Conservation (phyloP, 2,329 filamentous ascomycete species). For the Sphaerulina populicola region DNA sequence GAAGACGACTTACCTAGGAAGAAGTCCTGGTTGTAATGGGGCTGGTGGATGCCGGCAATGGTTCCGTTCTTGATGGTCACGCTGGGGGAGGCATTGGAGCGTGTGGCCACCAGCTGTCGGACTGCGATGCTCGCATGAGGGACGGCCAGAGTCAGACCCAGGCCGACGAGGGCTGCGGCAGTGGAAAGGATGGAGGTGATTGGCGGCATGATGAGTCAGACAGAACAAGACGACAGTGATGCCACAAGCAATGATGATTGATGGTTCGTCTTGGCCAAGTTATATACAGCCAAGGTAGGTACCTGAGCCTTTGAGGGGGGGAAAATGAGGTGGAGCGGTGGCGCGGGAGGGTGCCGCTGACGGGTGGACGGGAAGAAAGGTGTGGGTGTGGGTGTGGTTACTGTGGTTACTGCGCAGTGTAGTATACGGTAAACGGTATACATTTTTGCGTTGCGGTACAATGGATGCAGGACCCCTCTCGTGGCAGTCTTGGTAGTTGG, state of each 20-base stretch:
- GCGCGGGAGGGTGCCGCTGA: neutral
- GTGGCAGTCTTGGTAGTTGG: too few relatives aligned
- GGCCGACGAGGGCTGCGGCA: constrained; percentile 7
- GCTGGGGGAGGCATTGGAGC: constrained; percentile 22
- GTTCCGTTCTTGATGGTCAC: constrained; percentile 40
- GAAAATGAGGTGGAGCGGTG: constrained; percentile 2
- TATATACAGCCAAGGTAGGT: too few relatives aligned
- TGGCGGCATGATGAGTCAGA: neutral
- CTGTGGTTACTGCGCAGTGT: too few relatives aligned
- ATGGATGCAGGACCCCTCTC: neutral
- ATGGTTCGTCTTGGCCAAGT: neutral
- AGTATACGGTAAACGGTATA: too few relatives aligned
- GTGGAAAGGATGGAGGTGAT: constrained; percentile 11
- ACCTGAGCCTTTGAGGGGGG: too few relatives aligned
- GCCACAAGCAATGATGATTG: neutral
- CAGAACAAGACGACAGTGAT: neutral
- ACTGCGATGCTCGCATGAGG: constrained; percentile 1
- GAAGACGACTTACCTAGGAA: constrained; percentile 31
- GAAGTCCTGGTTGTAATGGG: constrained; percentile 39
- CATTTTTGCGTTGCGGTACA: neutral
- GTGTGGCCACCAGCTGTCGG: neutral
- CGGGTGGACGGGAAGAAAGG: neutral
- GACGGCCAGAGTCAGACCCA: constrained; percentile 11
- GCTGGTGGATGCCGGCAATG: constrained; percentile 33
- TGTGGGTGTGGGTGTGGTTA: neutral